Base-by-base conservation (phyloP, 208 protist species). In the Herpetomonas samuelpessoai region DNA sequence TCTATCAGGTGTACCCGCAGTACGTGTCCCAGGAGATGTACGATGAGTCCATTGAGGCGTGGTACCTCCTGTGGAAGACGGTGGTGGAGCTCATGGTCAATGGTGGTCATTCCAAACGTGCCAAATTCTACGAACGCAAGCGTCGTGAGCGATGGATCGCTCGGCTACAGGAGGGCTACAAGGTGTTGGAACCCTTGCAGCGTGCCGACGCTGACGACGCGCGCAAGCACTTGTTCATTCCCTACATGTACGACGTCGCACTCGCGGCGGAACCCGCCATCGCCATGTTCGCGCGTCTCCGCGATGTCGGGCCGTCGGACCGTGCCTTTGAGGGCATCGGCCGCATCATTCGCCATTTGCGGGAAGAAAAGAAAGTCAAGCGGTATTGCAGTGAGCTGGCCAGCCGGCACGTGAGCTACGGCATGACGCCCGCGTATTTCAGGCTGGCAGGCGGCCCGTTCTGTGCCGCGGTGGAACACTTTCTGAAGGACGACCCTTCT, bases 381-480 rank as follows among this genome's bases (percentile, higher is more conserved):
- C 72, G 85, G 41, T 2, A 47, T 28, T 46, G 82, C 44, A 70
- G 86, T 6, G 70, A 80, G 19, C 59, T 30, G 26, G 44, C 72
- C 19, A 71, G 87, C 55, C 62, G 68, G 12, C 24, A 68, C 19
- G 59, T 46, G 27, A 35, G 57, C 49, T 44, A 44, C 7, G 47
- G 45, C 9, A 14, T 56, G 1, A 28, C 25, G 1, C 76, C 35
- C 9, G 73, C 74, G 19, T 60, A 80, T 54, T 73, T 88, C 35
- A 82, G 81, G 67, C 67, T 59, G n/a, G 38, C 81, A 12, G 83
- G 76, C 9, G 74, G 81, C 41, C 54, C 62, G 16, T 89, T 93
- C 47, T 82, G 86, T 24, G 72, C 86, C 22, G 81, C 81, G 0
- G 83, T 65, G 45, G 28, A 52, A 7, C 55, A 68, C 21, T 25